phyloP scores from a whole-genome alignment of 1,139 yeast genomes.

The Magnusiomyces clavatus region DNA sequence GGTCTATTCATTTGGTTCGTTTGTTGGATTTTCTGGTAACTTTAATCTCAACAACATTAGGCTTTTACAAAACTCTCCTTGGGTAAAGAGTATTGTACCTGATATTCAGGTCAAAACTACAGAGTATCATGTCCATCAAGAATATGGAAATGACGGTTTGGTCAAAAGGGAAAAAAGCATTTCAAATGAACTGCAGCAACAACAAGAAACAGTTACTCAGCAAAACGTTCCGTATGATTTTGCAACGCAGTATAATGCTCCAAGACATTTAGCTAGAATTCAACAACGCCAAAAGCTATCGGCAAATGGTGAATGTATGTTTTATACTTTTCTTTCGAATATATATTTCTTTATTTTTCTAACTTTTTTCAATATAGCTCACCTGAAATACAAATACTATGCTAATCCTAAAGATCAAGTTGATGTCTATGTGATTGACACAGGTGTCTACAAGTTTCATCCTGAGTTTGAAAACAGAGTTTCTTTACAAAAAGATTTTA shows the following conservation, averaged over 20 bases:
- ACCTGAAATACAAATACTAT: slow-evolving; percentile 31
- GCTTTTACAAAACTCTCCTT: slow-evolving; percentile 15
- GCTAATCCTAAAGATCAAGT: slow-evolving; percentile 42
- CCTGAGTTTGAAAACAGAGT: slow-evolving; percentile 66
- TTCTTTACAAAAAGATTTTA: slow-evolving; percentile 48
- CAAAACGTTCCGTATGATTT: not conserved
- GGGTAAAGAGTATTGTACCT: slow-evolving; percentile 26
- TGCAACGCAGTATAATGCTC: slow-evolving; percentile 45
- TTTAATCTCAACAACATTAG: slow-evolving; percentile 20
- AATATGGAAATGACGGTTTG: slow-evolving; percentile 4
- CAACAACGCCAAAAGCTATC: slow-evolving; percentile 44
- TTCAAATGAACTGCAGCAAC: too few relatives aligned
- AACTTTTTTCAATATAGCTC: slow-evolving; percentile 20
- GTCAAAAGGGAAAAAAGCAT: not conserved
- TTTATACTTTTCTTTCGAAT: not conserved
- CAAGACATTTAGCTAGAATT: slow-evolving; percentile 61
- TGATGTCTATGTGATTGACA: slow-evolving; percentile 72
- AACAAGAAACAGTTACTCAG: too few relatives aligned
- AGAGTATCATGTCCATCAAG: slow-evolving; percentile 3
- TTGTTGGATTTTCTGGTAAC: slow-evolving; percentile 26
- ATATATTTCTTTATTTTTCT: slow-evolving; percentile 6
- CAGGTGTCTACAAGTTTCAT: slow-evolving; percentile 55
- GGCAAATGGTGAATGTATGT: slow-evolving; percentile 21
- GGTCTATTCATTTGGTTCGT: slow-evolving; percentile 25
- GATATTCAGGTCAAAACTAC: slow-evolving; percentile 24